Evolutionary conservation across 2,329 filamentous ascomycete species (phyloP), one percentile per base, ranked within the genome.

Genomic region (Diaporthe sp.): DNA sequence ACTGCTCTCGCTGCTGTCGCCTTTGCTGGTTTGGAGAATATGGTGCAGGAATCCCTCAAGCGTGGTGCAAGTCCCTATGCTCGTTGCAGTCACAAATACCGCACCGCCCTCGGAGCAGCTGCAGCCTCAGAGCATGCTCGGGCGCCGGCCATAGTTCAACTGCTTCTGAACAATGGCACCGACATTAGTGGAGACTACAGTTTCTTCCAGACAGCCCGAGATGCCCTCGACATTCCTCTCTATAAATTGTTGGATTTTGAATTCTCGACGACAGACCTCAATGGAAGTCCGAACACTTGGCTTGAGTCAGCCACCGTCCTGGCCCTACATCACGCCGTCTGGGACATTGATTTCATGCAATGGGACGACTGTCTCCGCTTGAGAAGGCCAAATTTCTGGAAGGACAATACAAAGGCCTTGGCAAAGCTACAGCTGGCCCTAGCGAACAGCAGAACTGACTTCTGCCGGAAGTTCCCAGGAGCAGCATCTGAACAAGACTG

Each of bases 241-340:
- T 3, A 2, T 15, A 1, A 15, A 0, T 13, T 40, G n/a, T 2
- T 40, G 0, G 1, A n/a, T 1, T 6, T 8, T 15, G 7, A 10
- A 35, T 3, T 9, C 9, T 6, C 35, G 35, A 38, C 35, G 35
- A 57, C 19, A 12, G 7, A 12, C 15, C 2, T n/a, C 1, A n/a
- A n/a, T n/a, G n/a, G n/a, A n/a, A n/a, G n/a, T n/a, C n/a, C n/a
- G n/a, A n/a, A n/a, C n/a, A n/a, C n/a, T n/a, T n/a, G n/a, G 33
- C 10, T 25, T 8, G 17, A 25, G 10, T 40, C 22, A 19, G 55
- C 33, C 55, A 25, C 2, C 19, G 22, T 40, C 13, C 55, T 58
- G 35, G 35, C 35, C 35, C 35, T 10, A 0, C 12, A 3, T 38
- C 19, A 17, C 12, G 55, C 55, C 12, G 5, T 58, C 55, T 58